Evolutionary conservation across 2,329 filamentous ascomycete species (phyloP), one percentile per base, ranked within the genome.

Genomic region (Tolypocladium inflatum): DNA sequence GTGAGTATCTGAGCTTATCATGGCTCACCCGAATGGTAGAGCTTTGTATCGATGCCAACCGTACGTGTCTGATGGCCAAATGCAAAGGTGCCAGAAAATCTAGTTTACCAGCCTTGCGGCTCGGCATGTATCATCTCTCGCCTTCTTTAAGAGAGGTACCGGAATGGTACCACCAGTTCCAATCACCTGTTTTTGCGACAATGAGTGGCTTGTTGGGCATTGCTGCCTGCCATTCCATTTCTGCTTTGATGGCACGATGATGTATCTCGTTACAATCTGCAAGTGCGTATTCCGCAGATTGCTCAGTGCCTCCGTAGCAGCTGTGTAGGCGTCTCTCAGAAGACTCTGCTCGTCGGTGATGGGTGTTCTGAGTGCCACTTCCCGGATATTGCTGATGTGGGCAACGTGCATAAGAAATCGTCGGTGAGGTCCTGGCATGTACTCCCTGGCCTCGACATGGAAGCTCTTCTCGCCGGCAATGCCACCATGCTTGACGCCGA

Each of bases 121-220:
- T 21, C 65, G 64, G 3, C 60, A 62, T 0, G 91, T 97, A 76
- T 96, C 92, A 68, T 97, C 90, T 21, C 92, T 79, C 5, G 90
- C 87, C 73, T 95, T 90, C 72, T 91, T 95, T 62, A 97, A 72
- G 71, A 97, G 97, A 0, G 92, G 90, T 58, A 97, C 88, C 56
- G 97, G 73, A 1, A 87, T 85, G 0, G 93, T 97, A 0, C 92
- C 92, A 2, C 92, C 92, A 0, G 92, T 97, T 0, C 93, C 92
- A 0, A 87, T 87, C 45, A 96, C 75, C 62, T 88, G 74, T 21
- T 68, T 70, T 23, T 63, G 54, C 7, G 58, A 61, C 15, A 73
- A 72, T 17, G 76, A 79, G 0, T 74, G 75, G 30, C 75, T 80
- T 0, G 78, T 75, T 55, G 80, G 63, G 59, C 80, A 80, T 59